Percentiles rank a stretch among this genome's conserved stretches.
These are phyloP conservation scores for Fraxinus anomala DNA, from an alignment of 257 asterid species.

Conservation along the genomic window DNA sequence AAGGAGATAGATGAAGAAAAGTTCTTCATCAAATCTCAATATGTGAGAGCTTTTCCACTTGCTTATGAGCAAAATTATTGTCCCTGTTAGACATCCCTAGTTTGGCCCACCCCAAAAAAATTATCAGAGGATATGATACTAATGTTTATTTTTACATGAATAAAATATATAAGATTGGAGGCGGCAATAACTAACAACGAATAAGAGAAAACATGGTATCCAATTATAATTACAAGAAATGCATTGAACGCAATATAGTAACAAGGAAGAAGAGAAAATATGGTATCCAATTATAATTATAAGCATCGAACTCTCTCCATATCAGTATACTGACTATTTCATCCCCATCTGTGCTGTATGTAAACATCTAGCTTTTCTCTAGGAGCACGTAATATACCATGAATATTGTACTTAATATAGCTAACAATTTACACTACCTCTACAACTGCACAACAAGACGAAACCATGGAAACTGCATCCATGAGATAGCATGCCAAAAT, in stretches of 20 bases:
- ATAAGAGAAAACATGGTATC: neutral
- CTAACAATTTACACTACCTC: neutral
- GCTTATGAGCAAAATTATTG: slow-evolving; percentile 63
- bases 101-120: neutral
- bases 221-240: neutral
- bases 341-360: neutral
- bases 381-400: neutral
- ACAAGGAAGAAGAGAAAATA: neutral
- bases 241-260: neutral
- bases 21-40: slow-evolving; percentile 79
- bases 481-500: neutral
- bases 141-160: neutral
- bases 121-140: neutral
- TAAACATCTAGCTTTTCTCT: neutral
- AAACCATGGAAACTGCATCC: neutral
- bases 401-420: neutral
- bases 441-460: neutral
- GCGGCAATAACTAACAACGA: neutral
- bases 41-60: slow-evolving; percentile 83
- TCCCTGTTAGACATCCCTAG: slow-evolving; percentile 70
- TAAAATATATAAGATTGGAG: neutral
- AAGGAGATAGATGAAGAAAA: slow-evolving; percentile 87
- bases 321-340: neutral
- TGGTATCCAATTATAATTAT: neutral
- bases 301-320: neutral